Evolutionary conservation across 345 rosid genomes (phyloP), one percentile per base, ranked within the genome.

Genomic region (Citrus cavaleriei): DNA sequence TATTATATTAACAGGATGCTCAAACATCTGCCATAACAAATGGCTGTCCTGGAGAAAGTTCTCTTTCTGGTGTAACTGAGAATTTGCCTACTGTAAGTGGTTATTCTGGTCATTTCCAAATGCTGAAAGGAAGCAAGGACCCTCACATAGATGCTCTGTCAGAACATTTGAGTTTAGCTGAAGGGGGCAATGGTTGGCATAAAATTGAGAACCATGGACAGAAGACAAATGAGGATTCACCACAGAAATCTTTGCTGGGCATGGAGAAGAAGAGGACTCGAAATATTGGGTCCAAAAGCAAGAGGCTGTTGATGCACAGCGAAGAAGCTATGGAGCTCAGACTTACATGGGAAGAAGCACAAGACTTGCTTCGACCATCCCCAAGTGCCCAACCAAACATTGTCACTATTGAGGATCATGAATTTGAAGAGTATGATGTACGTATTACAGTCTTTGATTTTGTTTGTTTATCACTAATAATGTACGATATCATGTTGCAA

Each of bases 341-440:
- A 82, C 81, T 93, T 64, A 95, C 94, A 38, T 95, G 98, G 98
- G 93, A 93, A 75, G 98, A 95, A 91, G 90, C 98, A 77, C 95
- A 95, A 75, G 95, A 91, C 62, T 81, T 95, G 88, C 88, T 95
- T 85, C 93, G 94, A 74, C 97, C 98, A 69, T 84, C 95, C 40
- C 93, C 95, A 62, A 80, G 73, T 85, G 87, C 80, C 76, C 88
- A 77, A 72, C 90, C 95, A 75, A 87, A 69, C 79, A 75, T 91
- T 35, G 86, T 89, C 60, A 80, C 90, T 32, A 85, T 93, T 60
- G 98, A 93, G 76, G 98, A 88, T 77, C 86, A 87, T 82, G 95
- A 95, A 77, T 88, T 95, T 81, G 98, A 95, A 87, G 98, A 93
- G 85, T 95, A 88, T 84, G 94, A 95, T 81, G 98, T 92, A 87